Evolutionary conservation across 169 alveolate species (phyloP).

Genomic region (Eimeria maxima): DNA sequence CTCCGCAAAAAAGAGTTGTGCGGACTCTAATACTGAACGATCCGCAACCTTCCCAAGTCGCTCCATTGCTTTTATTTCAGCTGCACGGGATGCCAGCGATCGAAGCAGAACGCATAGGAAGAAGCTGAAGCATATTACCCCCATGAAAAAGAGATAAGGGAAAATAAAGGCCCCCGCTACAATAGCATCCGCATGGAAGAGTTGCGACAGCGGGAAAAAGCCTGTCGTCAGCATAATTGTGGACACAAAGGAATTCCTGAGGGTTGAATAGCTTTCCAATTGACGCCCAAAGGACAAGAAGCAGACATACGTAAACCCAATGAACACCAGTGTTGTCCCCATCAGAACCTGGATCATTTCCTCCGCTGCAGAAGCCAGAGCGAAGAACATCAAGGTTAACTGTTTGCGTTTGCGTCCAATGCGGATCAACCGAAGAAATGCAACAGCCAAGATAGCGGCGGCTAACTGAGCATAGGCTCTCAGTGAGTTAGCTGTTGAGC

Average conservation of each 20-base stretch:
- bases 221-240: constrained; percentile 55
- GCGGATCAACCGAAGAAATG: constrained; percentile 61
- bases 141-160: constrained; percentile 73
- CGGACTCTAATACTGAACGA: constrained; percentile 8
- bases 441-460: constrained; percentile 55
- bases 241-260: constrained; percentile 44
- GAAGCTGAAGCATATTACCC: constrained; percentile 40
- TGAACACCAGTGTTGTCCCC: constrained; percentile 8
- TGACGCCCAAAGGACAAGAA: constrained; percentile 61
- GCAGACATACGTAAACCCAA: constrained; percentile 56
- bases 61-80: constrained; percentile 57
- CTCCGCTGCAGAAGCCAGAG: constrained; percentile 54
- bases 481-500: constrained; percentile 31
- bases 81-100: constrained; percentile 65
- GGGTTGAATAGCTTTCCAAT: constrained; percentile 14
- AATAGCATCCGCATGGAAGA: constrained; percentile 52
- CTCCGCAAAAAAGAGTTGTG: constrained; percentile 14
- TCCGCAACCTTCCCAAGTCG: constrained; percentile 1
- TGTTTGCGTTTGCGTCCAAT: constrained; percentile 60
- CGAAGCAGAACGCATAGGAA: constrained; percentile 76
- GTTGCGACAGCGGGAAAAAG: constrained; percentile 62
- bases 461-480: constrained; percentile 64
- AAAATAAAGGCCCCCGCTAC: constrained; percentile 45
- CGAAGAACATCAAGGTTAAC: constrained; percentile 51
- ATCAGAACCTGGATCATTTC: constrained; percentile 44